phyloP scores from a whole-genome alignment of 176 grass and related monocot species.

The Raddia guianensis region DNA sequence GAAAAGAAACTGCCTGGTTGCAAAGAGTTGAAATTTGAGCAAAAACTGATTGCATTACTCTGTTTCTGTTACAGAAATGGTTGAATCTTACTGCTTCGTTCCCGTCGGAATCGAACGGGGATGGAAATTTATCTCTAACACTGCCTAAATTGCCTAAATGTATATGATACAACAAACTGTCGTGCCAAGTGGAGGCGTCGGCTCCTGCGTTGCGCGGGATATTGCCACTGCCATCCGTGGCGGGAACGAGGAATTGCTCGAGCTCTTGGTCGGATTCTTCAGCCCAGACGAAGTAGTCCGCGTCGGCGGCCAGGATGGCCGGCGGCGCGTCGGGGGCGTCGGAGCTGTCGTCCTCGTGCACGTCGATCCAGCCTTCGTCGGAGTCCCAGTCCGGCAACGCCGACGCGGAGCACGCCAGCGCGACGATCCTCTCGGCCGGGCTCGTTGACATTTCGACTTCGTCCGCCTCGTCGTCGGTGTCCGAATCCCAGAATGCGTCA shows the following conservation, averaged over 20 bases:
- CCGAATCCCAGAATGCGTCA: constrained; percentile 54
- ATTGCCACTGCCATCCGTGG: background rate
- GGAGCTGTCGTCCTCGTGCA: background rate
- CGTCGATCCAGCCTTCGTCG: constrained; percentile 58
- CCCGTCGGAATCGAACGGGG: background rate
- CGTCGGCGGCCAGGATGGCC: background rate
- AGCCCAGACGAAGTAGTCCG: background rate
- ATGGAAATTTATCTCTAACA: background rate
- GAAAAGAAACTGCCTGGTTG: too few species aligned
- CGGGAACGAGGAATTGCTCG: background rate
- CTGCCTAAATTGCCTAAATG: constrained; percentile 10
- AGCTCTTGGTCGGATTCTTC: background rate
- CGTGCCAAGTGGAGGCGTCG: constrained; percentile 9
- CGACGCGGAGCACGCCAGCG: constrained; percentile 43
- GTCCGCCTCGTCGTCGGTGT: constrained; percentile 45
- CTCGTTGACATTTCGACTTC: constrained; percentile 42
- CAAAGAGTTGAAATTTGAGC: constrained; percentile 1
- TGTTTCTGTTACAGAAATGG: background rate
- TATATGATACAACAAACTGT: background rate
- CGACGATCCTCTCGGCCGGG: constrained; percentile 47
- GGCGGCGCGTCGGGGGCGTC: background rate
- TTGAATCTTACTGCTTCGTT: background rate
- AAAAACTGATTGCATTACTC: constrained; percentile 12
- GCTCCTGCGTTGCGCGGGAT: background rate
- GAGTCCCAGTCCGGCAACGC: constrained; percentile 53